Conservation (phyloP, 129 eudicot genomes). For the Scalesia atractyloides region DNA sequence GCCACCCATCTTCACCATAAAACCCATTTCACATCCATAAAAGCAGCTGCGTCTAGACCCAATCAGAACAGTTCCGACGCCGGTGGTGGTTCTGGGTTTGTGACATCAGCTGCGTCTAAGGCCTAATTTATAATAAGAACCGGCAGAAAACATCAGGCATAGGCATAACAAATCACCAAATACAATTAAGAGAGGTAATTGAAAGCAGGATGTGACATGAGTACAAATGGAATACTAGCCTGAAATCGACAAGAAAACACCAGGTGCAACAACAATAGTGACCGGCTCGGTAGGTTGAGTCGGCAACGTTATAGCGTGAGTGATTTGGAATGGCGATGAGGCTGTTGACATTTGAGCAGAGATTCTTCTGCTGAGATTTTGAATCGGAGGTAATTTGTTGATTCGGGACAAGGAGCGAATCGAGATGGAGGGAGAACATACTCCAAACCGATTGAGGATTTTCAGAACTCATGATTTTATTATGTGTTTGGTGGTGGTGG, state of each 20-base stretch:
- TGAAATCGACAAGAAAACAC: constrained; percentile 75
- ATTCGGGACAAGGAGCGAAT: constrained; percentile 24
- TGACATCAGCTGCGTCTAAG: no score
- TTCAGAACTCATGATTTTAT: no score
- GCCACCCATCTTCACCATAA: no score
- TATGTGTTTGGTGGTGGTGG: no score
- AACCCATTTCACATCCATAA: no score
- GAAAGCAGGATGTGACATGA: not conserved
- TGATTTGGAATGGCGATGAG: constrained; percentile 43
- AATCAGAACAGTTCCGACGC: no score
- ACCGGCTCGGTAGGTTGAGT: constrained; percentile 64
- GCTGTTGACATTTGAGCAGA: constrained; percentile 36
- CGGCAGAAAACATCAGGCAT: no score
- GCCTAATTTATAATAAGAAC: no score
- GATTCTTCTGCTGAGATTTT: constrained; percentile 34
- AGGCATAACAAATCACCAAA: not conserved
- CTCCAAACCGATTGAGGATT: no score
- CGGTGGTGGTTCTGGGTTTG: no score
- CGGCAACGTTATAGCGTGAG: constrained; percentile 63
- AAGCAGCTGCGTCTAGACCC: no score
- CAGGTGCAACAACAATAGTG: constrained; percentile 69
- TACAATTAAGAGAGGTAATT: not conserved
- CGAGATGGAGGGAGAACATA: no score
- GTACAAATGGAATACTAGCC: constrained; percentile 35
- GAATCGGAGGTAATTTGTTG: constrained; percentile 28